Percentiles rank a stretch among this genome's conserved stretches.
phyloP scores from a whole-genome alignment of 176 grass and related monocot genomes.

The Hsuehochloa calcarea region DNA sequence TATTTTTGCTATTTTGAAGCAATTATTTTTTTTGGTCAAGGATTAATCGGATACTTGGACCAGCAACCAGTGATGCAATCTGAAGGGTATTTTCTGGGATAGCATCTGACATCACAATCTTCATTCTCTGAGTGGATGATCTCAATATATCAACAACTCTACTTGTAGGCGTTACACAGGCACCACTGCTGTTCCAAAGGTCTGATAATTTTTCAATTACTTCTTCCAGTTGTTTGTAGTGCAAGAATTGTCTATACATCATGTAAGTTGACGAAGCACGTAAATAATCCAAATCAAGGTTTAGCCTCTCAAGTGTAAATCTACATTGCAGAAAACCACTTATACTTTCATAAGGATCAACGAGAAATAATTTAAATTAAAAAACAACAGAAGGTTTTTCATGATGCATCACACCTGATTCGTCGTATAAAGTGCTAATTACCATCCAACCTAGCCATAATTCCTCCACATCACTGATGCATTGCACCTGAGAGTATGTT shows the following conservation, averaged over 20 bases:
- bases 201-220: conserved; percentile 28
- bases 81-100: conserved; percentile 49
- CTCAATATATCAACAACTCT: conserved; percentile 40
- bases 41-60: conserved; percentile 50
- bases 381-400: conserved; percentile 61
- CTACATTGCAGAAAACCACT: conserved; percentile 52
- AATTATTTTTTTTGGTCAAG: conserved; percentile 42
- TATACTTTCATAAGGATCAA: conserved; percentile 52
- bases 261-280: conserved; percentile 51
- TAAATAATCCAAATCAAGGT: conserved; percentile 57
- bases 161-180: conserved; percentile 32
- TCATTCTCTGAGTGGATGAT: conserved; percentile 39
- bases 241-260: conserved; percentile 32
- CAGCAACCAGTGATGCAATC: conserved; percentile 50
- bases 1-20: conserved; percentile 31
- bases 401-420: conserved; percentile 40
- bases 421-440: no score
- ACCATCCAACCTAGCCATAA: no score
- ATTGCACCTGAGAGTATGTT: no score
- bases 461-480: no score
- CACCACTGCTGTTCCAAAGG: background rate
- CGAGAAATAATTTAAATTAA: conserved; percentile 54
- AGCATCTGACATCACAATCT: conserved; percentile 35
- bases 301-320: conserved; percentile 61
- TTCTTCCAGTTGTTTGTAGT: conserved; percentile 44